These are phyloP conservation scores for Kodamaea hsintzibuensis DNA, from an alignment of 805 yeast genomes.

Conservation along the genomic window DNA sequence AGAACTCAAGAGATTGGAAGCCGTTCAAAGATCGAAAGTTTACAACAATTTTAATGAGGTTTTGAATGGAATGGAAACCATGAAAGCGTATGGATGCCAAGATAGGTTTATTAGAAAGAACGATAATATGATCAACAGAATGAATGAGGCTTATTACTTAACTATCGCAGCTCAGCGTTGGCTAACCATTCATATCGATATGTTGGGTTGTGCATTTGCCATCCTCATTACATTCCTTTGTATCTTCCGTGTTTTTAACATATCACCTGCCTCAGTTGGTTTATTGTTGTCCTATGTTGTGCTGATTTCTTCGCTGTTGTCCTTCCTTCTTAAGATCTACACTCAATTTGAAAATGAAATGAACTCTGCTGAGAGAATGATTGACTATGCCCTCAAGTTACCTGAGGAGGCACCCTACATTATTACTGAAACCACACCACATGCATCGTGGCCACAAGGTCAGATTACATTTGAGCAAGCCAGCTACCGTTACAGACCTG, in stretches of 20 bases:
- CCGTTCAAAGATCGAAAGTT: constrained; percentile 67
- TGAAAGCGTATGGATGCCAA: constrained; percentile 56
- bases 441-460: constrained; percentile 54
- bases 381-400: constrained; percentile 59
- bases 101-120: constrained; percentile 50
- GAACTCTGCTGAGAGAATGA: constrained; percentile 73
- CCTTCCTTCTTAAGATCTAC: constrained; percentile 59
- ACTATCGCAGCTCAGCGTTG: constrained; percentile 71
- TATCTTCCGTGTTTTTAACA: constrained; percentile 57
- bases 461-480: constrained; percentile 49
- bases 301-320: constrained; percentile 54
- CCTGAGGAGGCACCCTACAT: constrained; percentile 66
- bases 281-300: constrained; percentile 63
- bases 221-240: constrained; percentile 59
- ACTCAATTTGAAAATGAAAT: constrained; percentile 76
- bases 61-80: constrained; percentile 63
- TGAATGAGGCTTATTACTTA: constrained; percentile 68
- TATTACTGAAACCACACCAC: constrained; percentile 46
- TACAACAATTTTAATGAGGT: constrained; percentile 73
- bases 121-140: constrained; percentile 48
- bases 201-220: constrained; percentile 51
- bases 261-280: constrained; percentile 66
- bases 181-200: constrained; percentile 63
- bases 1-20: constrained; percentile 76
- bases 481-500: constrained; percentile 57